Conservation (phyloP, 2,329 filamentous ascomycete genomes). For the Colletotrichum tropicale region DNA sequence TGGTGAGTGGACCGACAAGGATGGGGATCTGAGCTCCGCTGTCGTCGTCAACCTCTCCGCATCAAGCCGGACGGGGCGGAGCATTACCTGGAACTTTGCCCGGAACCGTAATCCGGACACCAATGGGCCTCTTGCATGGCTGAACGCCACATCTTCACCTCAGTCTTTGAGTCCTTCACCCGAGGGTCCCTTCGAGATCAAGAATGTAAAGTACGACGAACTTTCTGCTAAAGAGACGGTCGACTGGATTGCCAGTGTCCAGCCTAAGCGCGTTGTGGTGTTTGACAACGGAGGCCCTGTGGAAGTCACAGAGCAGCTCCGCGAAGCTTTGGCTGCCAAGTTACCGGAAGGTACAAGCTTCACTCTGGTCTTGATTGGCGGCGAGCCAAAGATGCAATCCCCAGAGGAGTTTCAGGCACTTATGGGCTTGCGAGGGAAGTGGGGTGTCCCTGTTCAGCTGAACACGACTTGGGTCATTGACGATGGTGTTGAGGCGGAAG, state of each 20-base stretch:
- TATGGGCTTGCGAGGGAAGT: not conserved
- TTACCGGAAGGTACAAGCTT: not conserved
- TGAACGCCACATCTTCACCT: slow-evolving; percentile 30
- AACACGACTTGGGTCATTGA: slow-evolving; percentile 19
- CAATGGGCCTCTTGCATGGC: slow-evolving; percentile 24
- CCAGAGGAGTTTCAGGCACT: not conserved
- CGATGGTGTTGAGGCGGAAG: not conserved
- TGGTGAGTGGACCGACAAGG: slow-evolving; percentile 28
- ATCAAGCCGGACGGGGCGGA: slow-evolving; percentile 32
- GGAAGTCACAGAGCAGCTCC: not conserved
- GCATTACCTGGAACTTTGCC: slow-evolving; percentile 29
- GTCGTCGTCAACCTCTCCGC: slow-evolving; percentile 34
- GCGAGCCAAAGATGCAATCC: not conserved
- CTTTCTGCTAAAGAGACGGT: not conserved
- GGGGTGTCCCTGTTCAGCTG: not conserved
- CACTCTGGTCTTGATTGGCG: not conserved
- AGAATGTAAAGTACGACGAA: slow-evolving; percentile 10
- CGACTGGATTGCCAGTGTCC: slow-evolving; percentile 13
- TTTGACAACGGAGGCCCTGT: slow-evolving; percentile 23
- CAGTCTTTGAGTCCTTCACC: not conserved
- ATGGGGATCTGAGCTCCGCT: slow-evolving; percentile 36
- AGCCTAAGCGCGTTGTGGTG: slow-evolving; percentile 22
- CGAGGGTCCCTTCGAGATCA: not conserved
- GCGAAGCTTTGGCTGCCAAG: not conserved
- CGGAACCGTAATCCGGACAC: slow-evolving; percentile 8